A percentile compares a stretch with the other conserved stretches of the same genome.
Conservation (phyloP, 805 yeast genomes). For the Hanseniaspora meyeri region DNA sequence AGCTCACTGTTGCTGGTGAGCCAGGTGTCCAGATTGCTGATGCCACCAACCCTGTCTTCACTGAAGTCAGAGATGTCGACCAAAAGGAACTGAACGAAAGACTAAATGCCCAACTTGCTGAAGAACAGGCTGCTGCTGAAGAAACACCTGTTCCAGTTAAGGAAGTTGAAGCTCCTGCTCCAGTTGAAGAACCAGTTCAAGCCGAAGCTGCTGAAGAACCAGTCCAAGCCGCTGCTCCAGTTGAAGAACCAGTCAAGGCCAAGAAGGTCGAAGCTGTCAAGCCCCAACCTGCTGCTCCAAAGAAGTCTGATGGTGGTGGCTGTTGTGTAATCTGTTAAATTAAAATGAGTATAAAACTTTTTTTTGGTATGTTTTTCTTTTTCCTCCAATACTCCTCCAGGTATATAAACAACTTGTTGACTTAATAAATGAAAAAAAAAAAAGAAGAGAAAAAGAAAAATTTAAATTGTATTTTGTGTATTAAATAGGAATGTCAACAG, state of each 20-base stretch:
- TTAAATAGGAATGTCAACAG: too few species aligned
- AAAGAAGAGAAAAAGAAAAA: too few species aligned
- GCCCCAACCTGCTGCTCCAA: conserved; percentile 7
- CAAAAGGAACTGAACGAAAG: conserved; percentile 46
- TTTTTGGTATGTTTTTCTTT: background rate
- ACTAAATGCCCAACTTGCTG: conserved; percentile 18
- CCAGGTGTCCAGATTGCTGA: conserved; percentile 37
- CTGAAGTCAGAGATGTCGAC: conserved; percentile 41
- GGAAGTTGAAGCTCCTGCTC: conserved; percentile 7
- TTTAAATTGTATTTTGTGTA: too few species aligned
- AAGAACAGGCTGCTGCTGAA: conserved; percentile 11
- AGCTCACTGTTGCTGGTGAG: conserved; percentile 32
- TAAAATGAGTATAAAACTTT: background rate
- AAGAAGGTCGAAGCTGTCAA: conserved; percentile 10
- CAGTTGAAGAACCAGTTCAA: conserved; percentile 13
- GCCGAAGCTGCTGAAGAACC: too few species aligned
- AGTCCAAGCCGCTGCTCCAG: conserved; percentile 10
- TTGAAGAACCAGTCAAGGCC: conserved; percentile 14
- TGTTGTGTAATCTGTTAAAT: conserved; percentile 7
- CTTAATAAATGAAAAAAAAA: too few species aligned
- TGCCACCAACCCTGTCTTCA: conserved; percentile 39
- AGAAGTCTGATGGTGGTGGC: conserved; percentile 7
- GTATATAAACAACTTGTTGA: too few species aligned
- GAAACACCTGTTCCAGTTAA: conserved; percentile 3
- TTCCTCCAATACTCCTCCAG: too few species aligned